phyloP scores from a whole-genome alignment of 495 filamentous ascomycete species.

The Hypoxylon trugodes region DNA sequence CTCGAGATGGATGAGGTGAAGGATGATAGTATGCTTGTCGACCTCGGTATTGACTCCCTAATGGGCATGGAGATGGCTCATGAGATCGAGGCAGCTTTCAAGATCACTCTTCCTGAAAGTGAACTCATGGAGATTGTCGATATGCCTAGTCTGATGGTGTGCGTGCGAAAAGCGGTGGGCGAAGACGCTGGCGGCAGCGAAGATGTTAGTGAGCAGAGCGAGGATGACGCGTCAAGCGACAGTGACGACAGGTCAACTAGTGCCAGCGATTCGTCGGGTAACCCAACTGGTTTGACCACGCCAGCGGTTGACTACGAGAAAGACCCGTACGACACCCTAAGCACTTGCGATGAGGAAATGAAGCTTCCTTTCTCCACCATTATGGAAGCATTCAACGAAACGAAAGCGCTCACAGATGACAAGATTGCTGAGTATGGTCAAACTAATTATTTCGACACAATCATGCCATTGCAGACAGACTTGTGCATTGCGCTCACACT shows the following conservation, averaged over 20 bases:
- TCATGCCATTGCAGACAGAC: conserved; percentile 43
- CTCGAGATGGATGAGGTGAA: conserved; percentile 57
- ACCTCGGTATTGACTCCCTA: conserved; percentile 65
- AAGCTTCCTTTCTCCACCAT: conserved; percentile 38
- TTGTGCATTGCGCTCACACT: conserved; percentile 52
- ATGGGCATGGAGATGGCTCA: conserved; percentile 65
- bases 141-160: conserved; percentile 41
- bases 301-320: conserved; percentile 30
- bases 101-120: conserved; percentile 46
- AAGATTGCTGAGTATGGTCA: conserved; percentile 51
- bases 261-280: conserved; percentile 24
- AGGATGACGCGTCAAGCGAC: conserved; percentile 25
- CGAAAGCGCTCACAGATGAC: conserved; percentile 48
- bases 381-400: conserved; percentile 38
- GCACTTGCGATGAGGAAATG: conserved; percentile 26
- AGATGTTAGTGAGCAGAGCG: conserved; percentile 23
- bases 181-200: conserved; percentile 6
- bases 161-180: conserved; percentile 30
- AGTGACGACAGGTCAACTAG: conserved; percentile 26
- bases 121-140: conserved; percentile 50
- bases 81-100: conserved; percentile 58
- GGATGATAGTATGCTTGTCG: conserved; percentile 53
- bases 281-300: conserved; percentile 31
- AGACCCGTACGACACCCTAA: conserved; percentile 20
- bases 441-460: conserved; percentile 48